These are phyloP conservation scores for Coemansia sp. DNA, from an alignment of 192 early-diverging fungal genomes.

Conservation along the genomic window DNA sequence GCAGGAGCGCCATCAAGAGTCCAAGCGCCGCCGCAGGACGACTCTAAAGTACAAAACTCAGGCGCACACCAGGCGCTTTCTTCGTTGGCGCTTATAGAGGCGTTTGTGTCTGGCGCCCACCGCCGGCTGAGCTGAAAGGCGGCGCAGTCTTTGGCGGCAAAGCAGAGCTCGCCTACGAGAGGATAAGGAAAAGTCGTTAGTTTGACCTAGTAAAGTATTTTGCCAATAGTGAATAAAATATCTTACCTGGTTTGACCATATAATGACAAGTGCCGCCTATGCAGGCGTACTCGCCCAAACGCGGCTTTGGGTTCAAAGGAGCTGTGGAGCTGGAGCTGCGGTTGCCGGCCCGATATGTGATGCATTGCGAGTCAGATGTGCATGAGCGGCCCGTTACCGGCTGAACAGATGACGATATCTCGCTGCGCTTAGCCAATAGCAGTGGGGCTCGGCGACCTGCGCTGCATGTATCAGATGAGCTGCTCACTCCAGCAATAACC, in stretches of 20 bases:
- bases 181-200: background rate
- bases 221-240: background rate
- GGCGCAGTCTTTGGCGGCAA: constrained; percentile 57
- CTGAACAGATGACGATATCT: background rate
- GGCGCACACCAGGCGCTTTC: constrained; percentile 47
- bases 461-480: constrained; percentile 6
- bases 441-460: background rate
- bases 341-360: constrained; percentile 33
- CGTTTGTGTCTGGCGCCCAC: constrained; percentile 8
- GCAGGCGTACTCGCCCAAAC: constrained; percentile 63
- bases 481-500: background rate
- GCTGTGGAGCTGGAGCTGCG: constrained; percentile 13
- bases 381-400: constrained; percentile 21
- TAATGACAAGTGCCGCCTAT: constrained; percentile 60
- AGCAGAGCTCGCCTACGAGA: constrained; percentile 55
- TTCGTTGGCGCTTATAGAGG: background rate
- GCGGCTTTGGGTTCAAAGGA: constrained; percentile 7
- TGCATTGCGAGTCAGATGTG: constrained; percentile 44
- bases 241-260: constrained; percentile 60
- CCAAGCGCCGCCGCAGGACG: constrained; percentile 66
- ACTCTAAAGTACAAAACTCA: constrained; percentile 62
- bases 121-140: constrained; percentile 51
- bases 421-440: constrained; percentile 8
- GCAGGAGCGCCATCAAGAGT: constrained; percentile 53
- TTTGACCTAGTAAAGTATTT: too few relatives aligned